phyloP scores from a whole-genome alignment of 805 yeast genomes.

The baker's yeast (Saccharomyces cerevisiae) region DNA sequence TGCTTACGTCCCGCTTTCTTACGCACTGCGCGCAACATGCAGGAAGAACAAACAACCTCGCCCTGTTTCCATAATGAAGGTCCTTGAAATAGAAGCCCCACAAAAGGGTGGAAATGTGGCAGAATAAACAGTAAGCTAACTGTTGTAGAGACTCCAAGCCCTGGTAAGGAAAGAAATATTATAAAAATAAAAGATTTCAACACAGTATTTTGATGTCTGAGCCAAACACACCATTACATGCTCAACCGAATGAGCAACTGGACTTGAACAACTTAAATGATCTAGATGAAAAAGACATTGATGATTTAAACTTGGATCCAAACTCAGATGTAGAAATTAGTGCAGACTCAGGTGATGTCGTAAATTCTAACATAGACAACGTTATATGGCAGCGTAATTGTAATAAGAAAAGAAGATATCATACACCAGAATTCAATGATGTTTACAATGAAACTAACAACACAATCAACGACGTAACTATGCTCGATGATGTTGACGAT shows the following conservation, averaged over 20 bases:
- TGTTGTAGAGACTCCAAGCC: not conserved
- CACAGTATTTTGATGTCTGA: slow-evolving; percentile 12
- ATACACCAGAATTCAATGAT: slow-evolving; percentile 4
- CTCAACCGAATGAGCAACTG: slow-evolving; percentile 21
- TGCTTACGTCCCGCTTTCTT: not conserved
- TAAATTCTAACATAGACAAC: not conserved
- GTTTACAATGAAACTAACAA: slow-evolving; percentile 5
- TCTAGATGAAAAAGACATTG: slow-evolving; percentile 22
- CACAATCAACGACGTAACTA: slow-evolving; percentile 3
- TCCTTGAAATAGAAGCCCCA: not conserved
- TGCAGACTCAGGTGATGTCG: not conserved
- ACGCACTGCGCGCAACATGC: not conserved
- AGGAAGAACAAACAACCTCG: not conserved
- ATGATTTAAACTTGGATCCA: slow-evolving; percentile 23
- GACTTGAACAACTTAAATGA: slow-evolving; percentile 19
- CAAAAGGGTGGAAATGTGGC: not conserved
- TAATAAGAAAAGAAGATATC: not conserved
- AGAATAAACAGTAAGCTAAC: not conserved
- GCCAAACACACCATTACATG: slow-evolving; percentile 27
- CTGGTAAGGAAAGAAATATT: not conserved
- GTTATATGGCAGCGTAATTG: not conserved
- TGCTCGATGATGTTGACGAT: slow-evolving; percentile 26
- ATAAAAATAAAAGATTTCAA: not conserved
- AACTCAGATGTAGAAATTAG: slow-evolving; percentile 8
- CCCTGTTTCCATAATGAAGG: not conserved